A percentile compares a stretch with the other conserved stretches of the same genome.
Evolutionary conservation across 129 eudicot genomes (phyloP).

Genomic region (Helianthus tuberosus): DNA sequence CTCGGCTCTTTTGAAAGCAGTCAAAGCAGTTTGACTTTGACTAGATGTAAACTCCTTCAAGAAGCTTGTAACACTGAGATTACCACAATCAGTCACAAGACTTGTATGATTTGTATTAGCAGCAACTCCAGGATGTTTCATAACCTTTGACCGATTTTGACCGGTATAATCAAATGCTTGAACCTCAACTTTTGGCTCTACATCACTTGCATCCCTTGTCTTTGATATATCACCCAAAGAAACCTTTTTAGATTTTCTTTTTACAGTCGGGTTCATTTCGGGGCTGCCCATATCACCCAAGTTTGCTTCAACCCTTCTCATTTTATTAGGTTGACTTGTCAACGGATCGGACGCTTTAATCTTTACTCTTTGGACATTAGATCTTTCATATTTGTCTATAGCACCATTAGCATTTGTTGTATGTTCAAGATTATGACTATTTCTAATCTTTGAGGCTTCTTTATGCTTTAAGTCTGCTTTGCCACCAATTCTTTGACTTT

Average conservation of each 20-base stretch:
- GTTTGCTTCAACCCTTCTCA: slow-evolving; percentile 32
- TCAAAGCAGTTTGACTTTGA: slow-evolving; percentile 46
- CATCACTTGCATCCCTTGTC: slow-evolving; percentile 28
- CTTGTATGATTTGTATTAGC: slow-evolving; percentile 34
- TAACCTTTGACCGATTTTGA: slow-evolving; percentile 38
- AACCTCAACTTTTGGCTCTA: slow-evolving; percentile 30
- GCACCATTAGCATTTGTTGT: slow-evolving; percentile 11
- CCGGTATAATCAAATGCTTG: slow-evolving; percentile 33
- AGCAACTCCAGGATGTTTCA: slow-evolving; percentile 37
- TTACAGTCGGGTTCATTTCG: slow-evolving; percentile 20
- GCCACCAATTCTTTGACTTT: slow-evolving; percentile 36
- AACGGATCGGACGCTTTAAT: slow-evolving; percentile 33
- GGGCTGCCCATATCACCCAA: slow-evolving; percentile 21
- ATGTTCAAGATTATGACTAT: slow-evolving; percentile 8
- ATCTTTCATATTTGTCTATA: slow-evolving; percentile 37
- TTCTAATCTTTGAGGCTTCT: slow-evolving; percentile 18
- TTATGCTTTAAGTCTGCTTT: slow-evolving; percentile 31
- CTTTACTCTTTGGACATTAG: slow-evolving; percentile 32
- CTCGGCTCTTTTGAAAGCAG: slow-evolving; percentile 74
- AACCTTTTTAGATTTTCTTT: slow-evolving; percentile 26
- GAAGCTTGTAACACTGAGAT: slow-evolving; percentile 38
- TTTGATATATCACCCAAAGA: slow-evolving; percentile 29
- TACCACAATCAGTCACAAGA: slow-evolving; percentile 35
- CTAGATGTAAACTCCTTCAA: slow-evolving; percentile 47
- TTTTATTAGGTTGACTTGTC: slow-evolving; percentile 42